Evolutionary conservation across 371 early-diverging fungal species (phyloP), one percentile per base, ranked within the genome.

Genomic region (Syncephalastrum racemosum): DNA sequence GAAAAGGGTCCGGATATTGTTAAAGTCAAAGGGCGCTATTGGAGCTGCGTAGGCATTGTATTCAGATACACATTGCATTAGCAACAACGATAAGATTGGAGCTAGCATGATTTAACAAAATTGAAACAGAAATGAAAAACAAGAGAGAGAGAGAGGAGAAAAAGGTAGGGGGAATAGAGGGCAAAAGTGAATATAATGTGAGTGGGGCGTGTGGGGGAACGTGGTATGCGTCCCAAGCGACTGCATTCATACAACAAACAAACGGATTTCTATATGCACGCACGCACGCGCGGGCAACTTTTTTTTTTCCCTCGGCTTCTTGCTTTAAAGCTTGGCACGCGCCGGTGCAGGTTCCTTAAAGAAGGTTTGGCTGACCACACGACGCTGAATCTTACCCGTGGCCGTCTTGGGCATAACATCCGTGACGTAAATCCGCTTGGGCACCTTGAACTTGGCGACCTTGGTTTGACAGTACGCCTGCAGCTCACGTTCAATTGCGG

Each of bases 361-460:
- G 56, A 82, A 80, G 41, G 64, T 71, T 19, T 82, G 76, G 14
- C 66, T 60, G 41, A 86, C 68, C n/a, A 74, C 70, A 42, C 81
- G 76, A 48, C 86, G 77, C 62, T 84, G 85, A 16, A 88, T 76
- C 58, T 88, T 90, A 42, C 90, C 90, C 3, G 89, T 91, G 25
- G 89, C 89, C 0, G 91, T 90, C 60, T 89, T 84, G 12, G 91
- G 93, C 68, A 92, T 75, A 23, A 67, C 52, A 3, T 80, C 73
- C 10, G 88, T 87, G 31, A 94, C 73, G 67, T 85, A 90, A 31
- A 93, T 65, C 49, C 80, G 80, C 62, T 87, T 84, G 42, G 93
- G 93, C 2, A 89, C 78, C 68, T 92, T 93, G 70, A 92, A 93
- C 49, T 76, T 76, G 19, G 91, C 88, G n/a, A 94, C 58, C 19